Evolutionary conservation across 371 early-diverging fungal genomes (phyloP), one percentile per base, ranked within the genome.

Genomic region (Batrachochytrium dendrobatidis): DNA sequence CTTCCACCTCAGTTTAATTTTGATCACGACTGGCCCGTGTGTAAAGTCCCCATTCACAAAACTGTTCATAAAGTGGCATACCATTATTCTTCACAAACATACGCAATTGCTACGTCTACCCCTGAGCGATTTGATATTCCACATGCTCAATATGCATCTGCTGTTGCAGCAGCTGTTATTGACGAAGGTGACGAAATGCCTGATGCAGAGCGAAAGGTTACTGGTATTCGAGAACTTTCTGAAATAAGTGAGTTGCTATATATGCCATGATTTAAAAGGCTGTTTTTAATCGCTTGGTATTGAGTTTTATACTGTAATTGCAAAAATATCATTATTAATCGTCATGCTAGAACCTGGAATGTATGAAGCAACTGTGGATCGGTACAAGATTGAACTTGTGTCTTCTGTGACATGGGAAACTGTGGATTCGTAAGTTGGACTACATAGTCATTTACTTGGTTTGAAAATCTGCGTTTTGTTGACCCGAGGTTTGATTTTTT

Each of bases 371-470:
- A 5, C 26, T 20, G 12, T 45, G 24, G 46, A 3, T 5, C 3
- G 46, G 6, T 91, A 80, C 64, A 78, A 81, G 0, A 64, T 98
- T 55, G 87, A 94, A 49, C 78, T 98, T 59, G 79, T 95, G 5
- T 92, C 95, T 1, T 95, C 97, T 0, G 85, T 90, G 2, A 94
- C 95, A 4, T 98, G 93, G 92, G 93, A 96, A 62, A 89, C 87
- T 2, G 88, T 95, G 1, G 97, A 97, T 68, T 73, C 73, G 65
- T 82, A 61, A 58, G 68, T 64, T 1, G 18, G 43, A 22, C 7
- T 12, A 15, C 57, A 55, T 30, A 7, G 20, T 31, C n/a, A 22
- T 58, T 6, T n/a, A 53, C 12, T 6, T 30, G 26, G 24, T 54
- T 46, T 20, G 15, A 0, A 3, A 18, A 28, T 60, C 32, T 53